Evolutionary conservation across 495 filamentous ascomycete genomes (phyloP), one percentile per base, ranked within the genome.

Genomic region (Aspergillus kassunensis): DNA sequence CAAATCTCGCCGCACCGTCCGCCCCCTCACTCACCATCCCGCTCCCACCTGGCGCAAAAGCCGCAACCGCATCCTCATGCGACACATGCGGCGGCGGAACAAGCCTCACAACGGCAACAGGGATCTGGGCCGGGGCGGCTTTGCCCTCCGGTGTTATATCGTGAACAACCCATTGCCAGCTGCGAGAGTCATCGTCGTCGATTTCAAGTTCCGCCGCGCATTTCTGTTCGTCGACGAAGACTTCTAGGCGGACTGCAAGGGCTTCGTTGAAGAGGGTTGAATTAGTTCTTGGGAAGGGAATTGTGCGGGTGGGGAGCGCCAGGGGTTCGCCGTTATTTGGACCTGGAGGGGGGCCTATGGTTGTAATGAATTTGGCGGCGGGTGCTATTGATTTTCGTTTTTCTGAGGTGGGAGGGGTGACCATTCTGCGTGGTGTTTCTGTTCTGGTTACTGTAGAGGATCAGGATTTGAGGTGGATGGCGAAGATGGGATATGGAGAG

Each of bases 91-190:
- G 54, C 33, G 89, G 86, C 1, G 91, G 91, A 0, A 95, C 84
- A 0, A 96, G 72, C 2, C 91, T 80, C 40, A 96, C 77, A 0
- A 85, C 87, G 6, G 80, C 91, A 31, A 91, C 81, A 18, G 54
- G 47, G 2, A 43, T 5, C 24, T 35, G 25, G 1, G n/a, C 30
- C 12, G 48, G 15, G 41, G 37, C 36, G 11, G 2, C 15, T 19
- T 15, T n/a, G 19, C 30, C 1, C 13, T 25, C 12, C 13, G n/a
- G 11, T 15, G 15, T 13, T 24, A 1, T 33, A 19, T 51, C 35
- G 68, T 90, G 95, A 23, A 83, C 69, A 24, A 96, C 80, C 86
- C 88, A 96, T 65, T 96, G 91, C 72, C 82, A 90, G 54, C 80
- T 83, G 7, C 88, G 79, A 2, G 70, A 16, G 65, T 97, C 92